Evolutionary conservation across 208 protist species (phyloP).

Genomic region (Leishmania amazonensis): DNA sequence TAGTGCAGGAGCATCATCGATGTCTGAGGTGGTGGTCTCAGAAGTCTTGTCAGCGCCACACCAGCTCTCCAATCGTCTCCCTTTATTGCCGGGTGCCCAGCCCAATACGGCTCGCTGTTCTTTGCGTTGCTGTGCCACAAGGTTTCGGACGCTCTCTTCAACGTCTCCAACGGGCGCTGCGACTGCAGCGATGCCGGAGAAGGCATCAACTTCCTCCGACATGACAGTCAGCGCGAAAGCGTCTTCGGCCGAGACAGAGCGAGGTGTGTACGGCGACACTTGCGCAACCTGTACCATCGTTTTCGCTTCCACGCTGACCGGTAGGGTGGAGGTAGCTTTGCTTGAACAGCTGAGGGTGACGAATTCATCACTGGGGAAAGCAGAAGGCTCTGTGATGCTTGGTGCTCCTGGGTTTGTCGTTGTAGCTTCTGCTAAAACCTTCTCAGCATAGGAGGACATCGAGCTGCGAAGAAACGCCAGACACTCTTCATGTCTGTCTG

Average conservation of each 20-base stretch:
- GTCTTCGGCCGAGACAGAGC: constrained; percentile 2
- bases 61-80: background rate
- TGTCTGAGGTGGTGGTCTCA: background rate
- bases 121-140: background rate
- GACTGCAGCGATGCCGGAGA: background rate
- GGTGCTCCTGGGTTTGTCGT: too few relatives aligned
- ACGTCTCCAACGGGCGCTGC: background rate
- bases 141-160: background rate
- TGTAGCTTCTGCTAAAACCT: background rate
- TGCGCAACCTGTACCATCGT: background rate
- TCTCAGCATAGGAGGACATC: constrained; percentile 11
- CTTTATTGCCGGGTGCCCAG: too few relatives aligned
- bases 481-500: background rate
- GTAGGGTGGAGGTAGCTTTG: background rate
- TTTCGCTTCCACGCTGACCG: too few relatives aligned
- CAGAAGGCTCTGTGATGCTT: background rate
- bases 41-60: background rate
- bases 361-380: background rate
- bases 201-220: background rate
- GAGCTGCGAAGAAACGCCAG: background rate
- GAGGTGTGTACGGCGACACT: background rate
- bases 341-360: background rate
- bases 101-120: background rate
- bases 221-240: background rate
- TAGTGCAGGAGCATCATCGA: background rate